phyloP scores from a whole-genome alignment of 495 filamentous ascomycete species.

The Saxispiralis lemnorum region DNA sequence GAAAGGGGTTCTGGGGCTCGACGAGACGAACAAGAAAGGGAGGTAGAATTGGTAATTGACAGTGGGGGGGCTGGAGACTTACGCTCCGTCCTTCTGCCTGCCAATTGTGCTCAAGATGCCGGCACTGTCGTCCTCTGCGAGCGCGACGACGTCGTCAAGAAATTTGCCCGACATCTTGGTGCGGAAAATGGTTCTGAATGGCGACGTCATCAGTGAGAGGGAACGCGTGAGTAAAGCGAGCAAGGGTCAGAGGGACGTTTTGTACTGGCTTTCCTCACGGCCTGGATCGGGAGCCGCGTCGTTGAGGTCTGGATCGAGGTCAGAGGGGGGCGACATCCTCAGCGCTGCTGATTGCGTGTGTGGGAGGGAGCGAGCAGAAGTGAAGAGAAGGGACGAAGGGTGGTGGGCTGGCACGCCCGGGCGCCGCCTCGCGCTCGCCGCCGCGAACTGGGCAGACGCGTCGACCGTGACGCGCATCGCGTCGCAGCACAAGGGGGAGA shows the following conservation, averaged over 20 bases:
- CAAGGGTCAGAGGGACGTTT: too few species aligned
- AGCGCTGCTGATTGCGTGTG: too few species aligned
- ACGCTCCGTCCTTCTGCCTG: neutral
- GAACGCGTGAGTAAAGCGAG: neutral
- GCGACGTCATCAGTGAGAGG: neutral
- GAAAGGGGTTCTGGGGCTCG: neutral
- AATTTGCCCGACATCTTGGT: neutral
- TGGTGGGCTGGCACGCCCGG: too few species aligned
- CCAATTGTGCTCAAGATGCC: neutral
- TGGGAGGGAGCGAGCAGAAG: too few species aligned
- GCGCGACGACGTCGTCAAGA: neutral
- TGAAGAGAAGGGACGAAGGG: too few species aligned
- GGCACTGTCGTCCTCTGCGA: neutral
- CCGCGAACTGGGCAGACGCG: too few species aligned
- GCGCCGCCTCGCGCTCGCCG: too few species aligned
- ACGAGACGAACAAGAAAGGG: neutral
- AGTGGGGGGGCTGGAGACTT: neutral
- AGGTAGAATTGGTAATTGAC: neutral
- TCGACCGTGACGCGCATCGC: too few species aligned
- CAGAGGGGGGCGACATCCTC: too few species aligned
- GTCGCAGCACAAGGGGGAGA: too few species aligned
- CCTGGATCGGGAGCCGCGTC: neutral
- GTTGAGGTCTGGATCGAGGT: too few species aligned
- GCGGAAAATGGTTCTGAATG: neutral
- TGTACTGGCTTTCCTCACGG: neutral